phyloP scores from a whole-genome alignment of 179 eudicot genomes.

The Camellia oleifera region DNA sequence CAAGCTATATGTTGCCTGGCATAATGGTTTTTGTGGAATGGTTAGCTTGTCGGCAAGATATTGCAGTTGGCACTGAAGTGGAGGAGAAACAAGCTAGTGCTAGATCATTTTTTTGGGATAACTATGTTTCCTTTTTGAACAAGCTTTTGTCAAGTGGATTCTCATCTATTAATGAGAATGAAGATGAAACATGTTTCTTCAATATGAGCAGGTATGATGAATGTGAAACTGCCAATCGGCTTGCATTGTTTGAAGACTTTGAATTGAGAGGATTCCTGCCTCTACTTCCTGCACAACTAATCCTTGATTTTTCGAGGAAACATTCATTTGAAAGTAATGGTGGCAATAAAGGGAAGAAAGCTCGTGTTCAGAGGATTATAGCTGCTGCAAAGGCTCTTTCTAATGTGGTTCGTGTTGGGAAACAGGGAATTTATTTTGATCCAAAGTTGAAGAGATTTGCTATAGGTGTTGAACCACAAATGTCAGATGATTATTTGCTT shows the following conservation, averaged over 20 bases:
- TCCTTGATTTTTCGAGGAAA: slow-evolving; percentile 82
- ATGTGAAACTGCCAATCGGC: slow-evolving; percentile 57
- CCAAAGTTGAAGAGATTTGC: slow-evolving; percentile 53
- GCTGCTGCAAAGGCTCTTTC: slow-evolving; percentile 87
- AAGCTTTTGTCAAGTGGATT: slow-evolving; percentile 61
- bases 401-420: slow-evolving; percentile 53
- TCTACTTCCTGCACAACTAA: slow-evolving; percentile 74
- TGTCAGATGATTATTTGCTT: slow-evolving; percentile 30
- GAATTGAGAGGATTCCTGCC: slow-evolving; percentile 93
- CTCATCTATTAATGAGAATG: slow-evolving; percentile 33
- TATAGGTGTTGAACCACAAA: slow-evolving; percentile 52
- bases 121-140: slow-evolving; percentile 61
- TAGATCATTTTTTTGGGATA: slow-evolving; percentile 73
- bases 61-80: slow-evolving; percentile 53
- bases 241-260: slow-evolving; percentile 86
- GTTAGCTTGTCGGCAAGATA: slow-evolving; percentile 83
- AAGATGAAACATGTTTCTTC: slow-evolving; percentile 69
- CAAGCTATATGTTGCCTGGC: slow-evolving; percentile 82
- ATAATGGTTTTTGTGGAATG: slow-evolving; percentile 85
- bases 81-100: slow-evolving; percentile 65
- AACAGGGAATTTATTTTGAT: slow-evolving; percentile 63
- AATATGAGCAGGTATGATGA: slow-evolving; percentile 77
- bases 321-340: slow-evolving; percentile 49
- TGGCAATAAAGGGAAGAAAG: slow-evolving; percentile 55
- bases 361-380: slow-evolving; percentile 75